Conservation (phyloP, 78 protist genomes). For the Tieghemostelium lacteum region DNA sequence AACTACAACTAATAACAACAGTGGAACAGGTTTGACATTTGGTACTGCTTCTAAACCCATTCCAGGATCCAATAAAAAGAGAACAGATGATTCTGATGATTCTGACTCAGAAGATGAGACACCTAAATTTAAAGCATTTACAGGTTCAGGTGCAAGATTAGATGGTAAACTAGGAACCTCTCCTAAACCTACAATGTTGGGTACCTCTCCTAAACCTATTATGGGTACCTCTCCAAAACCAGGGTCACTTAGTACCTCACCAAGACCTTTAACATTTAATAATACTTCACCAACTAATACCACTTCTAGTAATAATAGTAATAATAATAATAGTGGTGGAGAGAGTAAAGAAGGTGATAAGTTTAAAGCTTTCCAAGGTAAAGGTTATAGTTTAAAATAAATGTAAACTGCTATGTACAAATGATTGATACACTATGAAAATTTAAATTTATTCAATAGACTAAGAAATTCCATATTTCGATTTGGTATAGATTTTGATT, state of each 20-base stretch:
- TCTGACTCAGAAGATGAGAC: constrained; percentile 38
- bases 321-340: background rate
- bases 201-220: constrained; percentile 27
- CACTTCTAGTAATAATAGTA: constrained; percentile 3
- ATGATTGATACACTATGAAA: too few species aligned
- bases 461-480: too few species aligned
- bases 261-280: too few species aligned
- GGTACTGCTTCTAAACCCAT: constrained; percentile 34
- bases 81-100: constrained; percentile 13
- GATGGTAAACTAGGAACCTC: constrained; percentile 65
- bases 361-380: constrained; percentile 65
- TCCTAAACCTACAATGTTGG: constrained; percentile 9
- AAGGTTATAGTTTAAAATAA: constrained; percentile 67
- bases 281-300: constrained; percentile 2
- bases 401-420: too few species aligned
- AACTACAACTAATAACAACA: constrained; percentile 11
- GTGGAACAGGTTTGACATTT: constrained; percentile 67
- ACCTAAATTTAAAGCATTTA: constrained; percentile 67
- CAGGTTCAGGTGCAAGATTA: constrained; percentile 46
- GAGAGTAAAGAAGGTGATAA: background rate
- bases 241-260: too few species aligned
- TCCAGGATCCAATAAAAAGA: constrained; percentile 36
- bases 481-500: too few species aligned
- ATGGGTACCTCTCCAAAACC: constrained; percentile 8
- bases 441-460: too few species aligned